Evolutionary conservation across 768 basidiomycete species (phyloP), one percentile per base, ranked within the genome.

Genomic region (Boletus vermiculosoides): DNA sequence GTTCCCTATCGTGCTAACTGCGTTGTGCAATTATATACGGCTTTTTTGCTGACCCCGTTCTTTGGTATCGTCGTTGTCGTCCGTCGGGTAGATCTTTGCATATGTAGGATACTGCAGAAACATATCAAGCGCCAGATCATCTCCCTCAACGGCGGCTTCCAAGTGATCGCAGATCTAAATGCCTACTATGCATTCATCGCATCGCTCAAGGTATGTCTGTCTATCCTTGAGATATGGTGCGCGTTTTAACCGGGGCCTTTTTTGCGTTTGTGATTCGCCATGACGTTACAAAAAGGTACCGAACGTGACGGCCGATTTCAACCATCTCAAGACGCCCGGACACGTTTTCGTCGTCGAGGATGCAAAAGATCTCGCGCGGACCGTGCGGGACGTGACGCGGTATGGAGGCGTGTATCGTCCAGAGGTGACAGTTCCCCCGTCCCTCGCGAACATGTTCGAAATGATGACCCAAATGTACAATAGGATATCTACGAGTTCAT

Each of bases 101-200:
- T 31, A 13, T 30, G 5, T 30, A 50, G 50, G 18, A 95, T 98
- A 66, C 71, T 98, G 33, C 94, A 98, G 68, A 94, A 96, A 64
- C 96, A 98, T 64, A 87, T 98, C 71, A 98, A 99, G 69, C 83
- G 94, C 1, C 94, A 98, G 70, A 99, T 98, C 65, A 94, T 98
- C 48, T 98, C 95, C 1, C 80, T 97, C 36, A 84, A 78, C 54
- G 97, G 97, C 16, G 96, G 96, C 0, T 96, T 98, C 73, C 92
- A 94, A 62, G 87, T 98, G 58, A 98, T 99, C 60, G 90, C 95
- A 2, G 97, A 99, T 71, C 75, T 99, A 58, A 99, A 98, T 71
- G 84, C 90, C 4, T 99, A 99, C 71, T 85, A 97, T 71, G 72
- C 82, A 0, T 99, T 99, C 72, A 86, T 98, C 44, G 76, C 87